These are phyloP conservation scores for Nicotiana attenuata DNA, from an alignment of 257 asterid genomes.

Conservation along the genomic window DNA sequence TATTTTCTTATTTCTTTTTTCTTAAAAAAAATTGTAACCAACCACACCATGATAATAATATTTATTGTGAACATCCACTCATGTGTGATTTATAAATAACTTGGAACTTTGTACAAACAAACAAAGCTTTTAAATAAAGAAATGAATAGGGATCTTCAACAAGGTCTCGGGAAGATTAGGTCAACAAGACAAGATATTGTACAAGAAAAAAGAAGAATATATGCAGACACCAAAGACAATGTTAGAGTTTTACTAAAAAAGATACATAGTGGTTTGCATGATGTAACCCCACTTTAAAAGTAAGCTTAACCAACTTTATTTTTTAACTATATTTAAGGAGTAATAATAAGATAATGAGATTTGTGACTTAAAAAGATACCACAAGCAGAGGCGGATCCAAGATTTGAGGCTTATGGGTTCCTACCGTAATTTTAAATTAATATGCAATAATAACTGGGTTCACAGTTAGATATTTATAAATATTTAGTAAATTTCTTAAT, in stretches of 20 bases:
- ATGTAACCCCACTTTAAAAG: slow-evolving; percentile 7
- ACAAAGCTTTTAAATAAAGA: not conserved
- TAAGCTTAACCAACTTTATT: not conserved
- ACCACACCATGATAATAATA: not conserved
- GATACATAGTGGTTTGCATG: not conserved
- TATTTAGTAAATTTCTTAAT: no score
- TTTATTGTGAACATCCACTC: not conserved
- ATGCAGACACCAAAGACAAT: slow-evolving; percentile 6
- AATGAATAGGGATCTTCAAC: slow-evolving; percentile 14
- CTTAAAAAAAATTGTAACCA: not conserved
- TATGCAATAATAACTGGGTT: no score
- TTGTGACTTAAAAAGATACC: not conserved
- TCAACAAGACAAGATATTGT: not conserved
- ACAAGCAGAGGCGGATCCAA: no score
- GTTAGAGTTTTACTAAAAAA: not conserved
- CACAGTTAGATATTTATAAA: no score
- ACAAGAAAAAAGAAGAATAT: slow-evolving; percentile 8
- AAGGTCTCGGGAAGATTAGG: slow-evolving; percentile 7
- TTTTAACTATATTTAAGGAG: not conserved
- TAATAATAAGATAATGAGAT: not conserved
- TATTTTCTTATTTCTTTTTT: not conserved
- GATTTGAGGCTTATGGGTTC: no score
- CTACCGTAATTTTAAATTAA: no score
- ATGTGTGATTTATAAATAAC: not conserved
- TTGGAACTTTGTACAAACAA: not conserved